These are phyloP conservation scores for sunflower (Helianthus annuus) DNA, from an alignment of 129 eudicot genomes.

Conservation along the genomic window DNA sequence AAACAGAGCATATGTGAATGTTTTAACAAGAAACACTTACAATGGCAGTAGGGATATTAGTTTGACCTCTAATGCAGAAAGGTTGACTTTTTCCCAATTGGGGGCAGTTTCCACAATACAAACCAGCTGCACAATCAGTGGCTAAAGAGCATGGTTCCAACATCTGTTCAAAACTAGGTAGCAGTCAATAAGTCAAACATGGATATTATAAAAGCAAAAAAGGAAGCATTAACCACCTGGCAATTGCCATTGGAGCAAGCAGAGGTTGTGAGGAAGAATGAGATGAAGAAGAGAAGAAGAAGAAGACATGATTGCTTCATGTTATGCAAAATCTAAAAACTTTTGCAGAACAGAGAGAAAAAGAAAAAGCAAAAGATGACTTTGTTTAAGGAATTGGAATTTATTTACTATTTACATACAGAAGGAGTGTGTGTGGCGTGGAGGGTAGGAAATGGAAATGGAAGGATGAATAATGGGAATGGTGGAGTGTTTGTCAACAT, in stretches of 20 bases:
- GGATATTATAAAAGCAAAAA: neutral
- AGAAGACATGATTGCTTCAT: constrained; percentile 41
- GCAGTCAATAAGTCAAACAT: too few relatives aligned
- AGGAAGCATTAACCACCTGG: constrained; percentile 56
- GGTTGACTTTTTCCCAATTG: constrained; percentile 60
- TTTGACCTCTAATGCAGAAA: constrained; percentile 85
- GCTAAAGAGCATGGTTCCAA: constrained; percentile 75
- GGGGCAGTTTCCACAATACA: constrained; percentile 97
- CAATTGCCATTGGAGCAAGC: constrained; percentile 72
- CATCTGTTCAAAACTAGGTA: constrained; percentile 45
- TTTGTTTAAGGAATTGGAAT: too few relatives aligned
- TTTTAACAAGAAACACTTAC: constrained; percentile 43
- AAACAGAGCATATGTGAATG: neutral
- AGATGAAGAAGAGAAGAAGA: constrained; percentile 28
- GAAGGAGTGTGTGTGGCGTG: constrained; percentile 13
- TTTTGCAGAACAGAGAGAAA: constrained; percentile 32
- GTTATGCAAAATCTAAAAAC: constrained; percentile 37
- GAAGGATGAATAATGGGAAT: neutral
- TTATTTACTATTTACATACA: constrained; percentile 18
- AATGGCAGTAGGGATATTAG: constrained; percentile 66
- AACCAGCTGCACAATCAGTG: constrained; percentile 75
- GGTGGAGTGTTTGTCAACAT: neutral
- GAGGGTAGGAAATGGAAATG: too few relatives aligned
- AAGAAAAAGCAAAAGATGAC: neutral
- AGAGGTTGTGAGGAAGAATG: constrained; percentile 36